phyloP scores from a whole-genome alignment of 1,284 basidiomycete species.

The Boletus calvinii region DNA sequence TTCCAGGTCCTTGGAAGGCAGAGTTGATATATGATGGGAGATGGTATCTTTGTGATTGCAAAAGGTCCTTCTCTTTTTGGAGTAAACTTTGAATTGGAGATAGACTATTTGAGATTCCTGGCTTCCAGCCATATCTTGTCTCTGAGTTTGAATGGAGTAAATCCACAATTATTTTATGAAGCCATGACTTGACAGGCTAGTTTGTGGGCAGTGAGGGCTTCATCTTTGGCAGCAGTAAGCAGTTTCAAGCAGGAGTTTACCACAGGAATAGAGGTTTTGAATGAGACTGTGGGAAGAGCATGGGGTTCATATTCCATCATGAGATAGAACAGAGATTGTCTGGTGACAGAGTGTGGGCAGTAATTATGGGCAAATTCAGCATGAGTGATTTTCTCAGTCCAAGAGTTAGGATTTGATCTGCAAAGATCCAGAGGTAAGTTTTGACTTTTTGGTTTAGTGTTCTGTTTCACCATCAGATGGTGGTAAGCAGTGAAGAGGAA shows the following conservation, averaged over 20 bases:
- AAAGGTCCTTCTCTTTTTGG: not conserved
- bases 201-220: not conserved
- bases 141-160: too few relatives aligned
- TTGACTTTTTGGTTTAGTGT: conserved; percentile 6
- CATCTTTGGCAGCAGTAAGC: not conserved
- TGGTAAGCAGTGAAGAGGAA: not conserved
- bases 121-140: not conserved
- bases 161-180: too few relatives aligned
- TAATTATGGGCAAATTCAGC: conserved; percentile 3
- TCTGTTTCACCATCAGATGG: conserved; percentile 1
- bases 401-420: not conserved
- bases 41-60: not conserved
- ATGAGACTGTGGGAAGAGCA: not conserved
- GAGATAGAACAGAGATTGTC: conserved; percentile 4
- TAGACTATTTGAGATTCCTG: not conserved
- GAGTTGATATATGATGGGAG: not conserved
- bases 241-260: too few relatives aligned
- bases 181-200: not conserved
- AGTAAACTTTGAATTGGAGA: not conserved
- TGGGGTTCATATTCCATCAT: conserved; percentile 5
- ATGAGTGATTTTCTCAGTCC: not conserved
- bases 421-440: conserved; percentile 6
- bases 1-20: not conserved
- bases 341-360: not conserved
- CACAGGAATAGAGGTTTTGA: too few relatives aligned